Conservation (phyloP, 2,329 filamentous ascomycete species). For the Alternaria panax region DNA sequence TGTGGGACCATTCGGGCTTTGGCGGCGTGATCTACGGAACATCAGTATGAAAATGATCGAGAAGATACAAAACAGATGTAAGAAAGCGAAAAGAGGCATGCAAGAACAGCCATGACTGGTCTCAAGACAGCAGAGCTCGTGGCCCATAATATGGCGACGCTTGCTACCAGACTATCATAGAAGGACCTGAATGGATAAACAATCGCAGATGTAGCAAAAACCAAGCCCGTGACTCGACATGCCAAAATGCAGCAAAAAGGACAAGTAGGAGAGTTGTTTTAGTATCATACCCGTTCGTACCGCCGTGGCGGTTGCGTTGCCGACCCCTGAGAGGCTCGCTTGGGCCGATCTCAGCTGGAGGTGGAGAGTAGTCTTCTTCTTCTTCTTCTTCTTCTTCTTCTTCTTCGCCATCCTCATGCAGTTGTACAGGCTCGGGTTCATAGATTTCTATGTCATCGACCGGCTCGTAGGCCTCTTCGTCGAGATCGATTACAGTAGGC, state of each 20-base stretch:
- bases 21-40: slow-evolving; percentile 43
- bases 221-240: neutral
- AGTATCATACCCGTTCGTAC: slow-evolving; percentile 43
- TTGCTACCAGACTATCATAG: neutral
- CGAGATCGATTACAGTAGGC: slow-evolving; percentile 45
- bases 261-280: slow-evolving; percentile 14
- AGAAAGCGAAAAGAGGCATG: neutral
- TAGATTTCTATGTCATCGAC: slow-evolving; percentile 51
- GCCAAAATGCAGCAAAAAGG: slow-evolving; percentile 31
- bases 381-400: slow-evolving; percentile 52
- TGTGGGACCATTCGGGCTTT: slow-evolving; percentile 54
- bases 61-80: neutral
- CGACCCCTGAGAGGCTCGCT: slow-evolving; percentile 37
- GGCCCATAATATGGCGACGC: neutral
- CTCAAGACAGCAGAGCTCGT: neutral
- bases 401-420: slow-evolving; percentile 43
- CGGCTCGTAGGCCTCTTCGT: slow-evolving; percentile 50
- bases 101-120: neutral
- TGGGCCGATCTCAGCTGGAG: slow-evolving; percentile 51
- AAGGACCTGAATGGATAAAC: neutral
- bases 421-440: slow-evolving; percentile 41
- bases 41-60: slow-evolving; percentile 19
- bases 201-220: neutral
- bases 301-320: slow-evolving; percentile 33
- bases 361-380: slow-evolving; percentile 56